Evolutionary conservation across 1,284 basidiomycete genomes (phyloP).

Genomic region (Ustilago shanxiensis): DNA sequence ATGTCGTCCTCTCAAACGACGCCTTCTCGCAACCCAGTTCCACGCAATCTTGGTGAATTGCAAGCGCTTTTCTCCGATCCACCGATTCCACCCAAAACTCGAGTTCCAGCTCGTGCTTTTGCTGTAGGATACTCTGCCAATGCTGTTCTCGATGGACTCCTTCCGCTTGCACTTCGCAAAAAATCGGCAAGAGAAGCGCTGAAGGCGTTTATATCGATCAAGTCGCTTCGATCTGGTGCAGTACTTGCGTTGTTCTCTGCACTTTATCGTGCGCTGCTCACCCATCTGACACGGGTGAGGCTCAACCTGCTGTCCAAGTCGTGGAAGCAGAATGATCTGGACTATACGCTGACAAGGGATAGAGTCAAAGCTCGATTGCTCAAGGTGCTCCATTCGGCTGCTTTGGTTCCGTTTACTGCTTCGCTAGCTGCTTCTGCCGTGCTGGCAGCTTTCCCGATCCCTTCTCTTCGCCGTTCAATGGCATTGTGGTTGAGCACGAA

Average conservation of each 20-base stretch:
- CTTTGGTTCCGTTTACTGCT: conserved; percentile 47
- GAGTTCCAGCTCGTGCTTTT: conserved; percentile 40
- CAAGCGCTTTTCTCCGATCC: conserved; percentile 22
- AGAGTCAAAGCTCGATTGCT: conserved; percentile 38
- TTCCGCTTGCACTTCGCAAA: conserved; percentile 47
- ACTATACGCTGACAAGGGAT: conserved; percentile 30
- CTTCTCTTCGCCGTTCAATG: conserved; percentile 30
- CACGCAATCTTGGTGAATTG: conserved; percentile 15
- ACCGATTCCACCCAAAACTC: conserved; percentile 37
- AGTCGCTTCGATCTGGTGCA: conserved; percentile 38
- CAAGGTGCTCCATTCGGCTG: conserved; percentile 36
- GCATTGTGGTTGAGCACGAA: conserved; percentile 53
- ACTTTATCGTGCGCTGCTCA: conserved; percentile 50
- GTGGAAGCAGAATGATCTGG: conserved; percentile 19
- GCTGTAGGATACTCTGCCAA: conserved; percentile 49
- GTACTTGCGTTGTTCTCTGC: conserved; percentile 51
- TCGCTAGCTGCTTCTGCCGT: conserved; percentile 26
- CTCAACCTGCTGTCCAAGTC: conserved; percentile 22
- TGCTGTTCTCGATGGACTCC: conserved; percentile 42
- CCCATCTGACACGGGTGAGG: conserved; percentile 36
- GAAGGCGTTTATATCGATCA: conserved; percentile 30
- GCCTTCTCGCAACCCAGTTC: conserved; percentile 26
- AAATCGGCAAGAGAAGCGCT: conserved; percentile 44
- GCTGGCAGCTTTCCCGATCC: conserved; percentile 40
- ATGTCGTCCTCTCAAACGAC: conserved; percentile 41